These are phyloP conservation scores for Lodderomyces orthopsilosis DNA, from an alignment of 1,139 yeast species.

Conservation along the genomic window DNA sequence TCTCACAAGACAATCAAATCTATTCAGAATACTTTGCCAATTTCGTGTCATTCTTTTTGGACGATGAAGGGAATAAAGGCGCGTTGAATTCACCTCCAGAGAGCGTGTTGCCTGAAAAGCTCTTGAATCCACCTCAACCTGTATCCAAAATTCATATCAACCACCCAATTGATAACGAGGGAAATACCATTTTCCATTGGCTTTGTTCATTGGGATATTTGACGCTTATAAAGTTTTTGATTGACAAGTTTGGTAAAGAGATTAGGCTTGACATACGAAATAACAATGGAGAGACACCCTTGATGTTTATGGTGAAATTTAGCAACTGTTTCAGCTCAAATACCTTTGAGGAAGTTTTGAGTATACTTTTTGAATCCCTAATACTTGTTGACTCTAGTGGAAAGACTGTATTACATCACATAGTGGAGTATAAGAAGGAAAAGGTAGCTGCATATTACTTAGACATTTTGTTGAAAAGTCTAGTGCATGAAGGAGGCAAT, in stretches of 20 bases:
- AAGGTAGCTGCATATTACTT: conserved; percentile 80
- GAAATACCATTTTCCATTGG: conserved; percentile 95
- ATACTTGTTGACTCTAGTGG: conserved; percentile 66
- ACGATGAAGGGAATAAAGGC: conserved; percentile 27
- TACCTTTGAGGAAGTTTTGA: conserved; percentile 71
- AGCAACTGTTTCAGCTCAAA: conserved; percentile 80
- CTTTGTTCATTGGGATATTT: conserved; percentile 88
- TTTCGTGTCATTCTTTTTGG: conserved; percentile 34
- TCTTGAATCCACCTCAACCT: conserved; percentile 43
- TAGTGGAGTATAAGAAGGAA: conserved; percentile 49
- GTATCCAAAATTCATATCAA: conserved; percentile 56
- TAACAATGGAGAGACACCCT: conserved; percentile 79
- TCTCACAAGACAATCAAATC: conserved; percentile 19
- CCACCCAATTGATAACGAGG: conserved; percentile 87
- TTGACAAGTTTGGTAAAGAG: conserved; percentile 36
- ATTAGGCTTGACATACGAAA: conserved; percentile 66
- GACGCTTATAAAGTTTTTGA: conserved; percentile 67
- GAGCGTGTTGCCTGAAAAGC: conserved; percentile 28
- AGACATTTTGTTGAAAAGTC: conserved; percentile 69
- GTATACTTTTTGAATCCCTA: conserved; percentile 72
- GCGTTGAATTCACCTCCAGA: conserved; percentile 1
- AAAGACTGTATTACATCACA: conserved; percentile 81
- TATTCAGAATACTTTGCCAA: conserved; percentile 37
- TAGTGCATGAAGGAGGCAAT: conserved; percentile 22
- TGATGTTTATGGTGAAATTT: conserved; percentile 84